Evolutionary conservation across 1,284 basidiomycete species (phyloP).

Genomic region (Cryptococcus sp.): DNA sequence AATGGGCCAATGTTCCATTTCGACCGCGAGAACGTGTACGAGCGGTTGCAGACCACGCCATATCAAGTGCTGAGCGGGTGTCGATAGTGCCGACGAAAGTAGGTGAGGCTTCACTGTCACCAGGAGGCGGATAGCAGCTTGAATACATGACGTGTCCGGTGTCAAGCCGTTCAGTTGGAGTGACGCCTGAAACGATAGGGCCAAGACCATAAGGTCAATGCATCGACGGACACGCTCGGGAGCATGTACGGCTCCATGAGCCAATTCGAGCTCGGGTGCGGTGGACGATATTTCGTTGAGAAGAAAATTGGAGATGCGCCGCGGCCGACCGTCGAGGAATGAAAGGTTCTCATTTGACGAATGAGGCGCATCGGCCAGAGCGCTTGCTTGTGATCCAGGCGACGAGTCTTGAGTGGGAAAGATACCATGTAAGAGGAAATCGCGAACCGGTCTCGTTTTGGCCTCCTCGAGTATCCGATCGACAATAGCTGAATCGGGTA

Average conservation of each 20-base stretch:
- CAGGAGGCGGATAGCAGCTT: constrained; percentile 19
- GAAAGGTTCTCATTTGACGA: constrained; percentile 46
- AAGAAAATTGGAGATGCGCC: constrained; percentile 67
- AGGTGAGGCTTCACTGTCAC: constrained; percentile 21
- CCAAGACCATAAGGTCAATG: constrained; percentile 67
- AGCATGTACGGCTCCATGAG: constrained; percentile 45
- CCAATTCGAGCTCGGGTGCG: constrained; percentile 55
- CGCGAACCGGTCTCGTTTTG: constrained; percentile 63
- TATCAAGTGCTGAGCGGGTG: constrained; percentile 54
- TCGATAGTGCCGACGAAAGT: constrained; percentile 11
- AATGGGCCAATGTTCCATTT: constrained; percentile 57
- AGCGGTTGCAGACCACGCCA: constrained; percentile 68
- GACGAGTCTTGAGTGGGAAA: constrained; percentile 56
- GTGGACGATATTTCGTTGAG: constrained; percentile 62
- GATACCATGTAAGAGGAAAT: constrained; percentile 66
- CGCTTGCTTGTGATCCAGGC: constrained; percentile 6
- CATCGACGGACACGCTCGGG: constrained; percentile 66
- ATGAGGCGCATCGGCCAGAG: constrained; percentile 25
- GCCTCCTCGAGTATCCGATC: constrained; percentile 63
- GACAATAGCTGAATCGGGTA: constrained; percentile 69
- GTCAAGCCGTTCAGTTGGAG: constrained; percentile 66
- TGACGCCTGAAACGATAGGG: constrained; percentile 68
- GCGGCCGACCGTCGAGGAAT: constrained; percentile 57
- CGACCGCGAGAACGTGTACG: constrained; percentile 41
- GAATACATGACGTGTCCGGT: constrained; percentile 26